phyloP scores from a whole-genome alignment of 73 alveolate genomes.

The Paramecium caudatum region DNA sequence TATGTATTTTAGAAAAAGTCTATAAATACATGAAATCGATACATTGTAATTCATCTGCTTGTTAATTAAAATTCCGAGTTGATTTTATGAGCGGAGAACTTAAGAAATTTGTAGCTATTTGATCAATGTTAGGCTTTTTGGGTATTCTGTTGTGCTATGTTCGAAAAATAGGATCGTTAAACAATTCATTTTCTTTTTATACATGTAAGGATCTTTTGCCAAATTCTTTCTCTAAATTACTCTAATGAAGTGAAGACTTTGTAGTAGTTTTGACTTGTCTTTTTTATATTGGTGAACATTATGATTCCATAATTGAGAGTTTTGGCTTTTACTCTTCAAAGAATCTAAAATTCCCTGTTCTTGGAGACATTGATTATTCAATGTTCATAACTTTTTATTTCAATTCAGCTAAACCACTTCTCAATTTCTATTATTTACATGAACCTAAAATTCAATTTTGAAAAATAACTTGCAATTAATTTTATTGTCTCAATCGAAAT shows the following conservation, averaged over 20 bases:
- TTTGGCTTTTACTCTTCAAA: background rate
- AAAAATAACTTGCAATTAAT: conserved; percentile 32
- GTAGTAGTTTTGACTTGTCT: background rate
- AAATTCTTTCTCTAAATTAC: background rate
- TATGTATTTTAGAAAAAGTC: background rate
- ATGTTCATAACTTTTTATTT: background rate
- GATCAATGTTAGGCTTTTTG: background rate
- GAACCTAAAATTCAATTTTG: conserved; percentile 37
- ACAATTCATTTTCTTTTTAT: conserved; percentile 5
- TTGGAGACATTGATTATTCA: background rate
- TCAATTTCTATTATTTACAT: conserved; percentile 14
- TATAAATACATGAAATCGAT: background rate
- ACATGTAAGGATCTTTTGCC: background rate
- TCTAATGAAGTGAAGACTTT: background rate
- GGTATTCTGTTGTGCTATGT: background rate
- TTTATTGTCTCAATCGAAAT: background rate
- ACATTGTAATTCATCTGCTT: conserved; percentile 2
- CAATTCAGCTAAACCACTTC: conserved; percentile 27
- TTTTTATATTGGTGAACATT: conserved; percentile 23
- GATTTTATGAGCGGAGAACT: conserved; percentile 8
- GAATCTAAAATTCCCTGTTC: background rate
- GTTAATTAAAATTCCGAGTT: background rate
- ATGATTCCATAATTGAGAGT: background rate
- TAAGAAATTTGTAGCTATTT: background rate
- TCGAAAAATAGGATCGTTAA: background rate